phyloP scores from a whole-genome alignment of 2,329 filamentous ascomycete genomes.

The Lachnellula arida region DNA sequence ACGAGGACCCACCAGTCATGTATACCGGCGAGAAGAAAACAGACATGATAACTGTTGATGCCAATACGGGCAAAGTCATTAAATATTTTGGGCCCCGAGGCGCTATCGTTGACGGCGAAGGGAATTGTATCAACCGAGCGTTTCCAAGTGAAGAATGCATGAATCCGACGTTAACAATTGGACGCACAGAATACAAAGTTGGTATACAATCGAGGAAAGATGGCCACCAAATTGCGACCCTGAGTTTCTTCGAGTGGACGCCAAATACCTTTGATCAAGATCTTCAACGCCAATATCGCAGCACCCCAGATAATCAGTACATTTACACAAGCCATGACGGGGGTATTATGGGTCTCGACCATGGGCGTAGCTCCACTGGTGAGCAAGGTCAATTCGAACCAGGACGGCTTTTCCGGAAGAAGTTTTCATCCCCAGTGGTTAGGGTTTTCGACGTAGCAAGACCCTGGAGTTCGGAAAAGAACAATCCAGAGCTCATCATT shows the following conservation, averaged over 20 bases:
- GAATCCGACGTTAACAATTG: conserved; percentile 74
- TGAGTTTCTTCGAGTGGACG: conserved; percentile 92
- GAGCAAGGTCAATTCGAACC: conserved; percentile 26
- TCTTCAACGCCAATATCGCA: conserved; percentile 74
- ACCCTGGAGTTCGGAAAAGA: conserved; percentile 60
- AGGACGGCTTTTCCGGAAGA: conserved; percentile 55
- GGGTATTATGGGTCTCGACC: conserved; percentile 74
- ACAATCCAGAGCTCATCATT: conserved; percentile 72
- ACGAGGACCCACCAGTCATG: conserved; percentile 70
- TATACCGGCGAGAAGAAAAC: conserved; percentile 92
- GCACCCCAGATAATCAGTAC: conserved; percentile 81
- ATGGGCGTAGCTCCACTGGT: conserved; percentile 36
- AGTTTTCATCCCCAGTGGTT: conserved; percentile 72
- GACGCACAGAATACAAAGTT: conserved; percentile 85
- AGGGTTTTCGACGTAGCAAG: conserved; percentile 85
- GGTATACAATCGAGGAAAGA: conserved; percentile 72
- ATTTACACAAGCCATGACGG: conserved; percentile 85
- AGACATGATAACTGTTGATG: conserved; percentile 83
- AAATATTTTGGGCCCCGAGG: conserved; percentile 79
- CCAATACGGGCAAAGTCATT: conserved; percentile 73
- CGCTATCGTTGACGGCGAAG: conserved; percentile 61
- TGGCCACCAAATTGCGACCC: conserved; percentile 74
- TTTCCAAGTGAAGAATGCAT: conserved; percentile 64
- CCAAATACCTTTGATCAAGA: conserved; percentile 89
- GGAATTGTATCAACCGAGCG: conserved; percentile 67